These are phyloP conservation scores for Flaveria linearis DNA, from an alignment of 129 eudicot species.

Conservation along the genomic window DNA sequence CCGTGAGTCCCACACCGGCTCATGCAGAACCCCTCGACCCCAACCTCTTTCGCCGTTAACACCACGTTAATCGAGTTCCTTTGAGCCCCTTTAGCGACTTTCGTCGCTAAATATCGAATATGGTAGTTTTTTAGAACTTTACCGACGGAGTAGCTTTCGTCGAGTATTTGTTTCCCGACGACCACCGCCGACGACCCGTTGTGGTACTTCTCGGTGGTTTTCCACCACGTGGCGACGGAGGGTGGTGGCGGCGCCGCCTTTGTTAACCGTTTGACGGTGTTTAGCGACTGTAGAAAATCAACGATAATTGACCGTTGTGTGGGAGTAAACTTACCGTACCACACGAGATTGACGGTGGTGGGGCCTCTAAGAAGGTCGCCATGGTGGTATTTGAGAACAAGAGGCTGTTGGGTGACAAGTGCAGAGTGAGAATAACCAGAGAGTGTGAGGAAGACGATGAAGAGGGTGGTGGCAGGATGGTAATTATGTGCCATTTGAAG, in stretches of 20 bases:
- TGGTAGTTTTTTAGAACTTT: slow-evolving; percentile 53
- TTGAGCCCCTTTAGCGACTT: slow-evolving; percentile 9
- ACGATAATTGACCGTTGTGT: slow-evolving; percentile 57
- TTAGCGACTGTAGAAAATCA: slow-evolving; percentile 58
- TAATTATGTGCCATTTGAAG: slow-evolving; percentile 41
- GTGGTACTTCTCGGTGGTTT: slow-evolving; percentile 58
- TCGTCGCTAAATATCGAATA: slow-evolving; percentile 42
- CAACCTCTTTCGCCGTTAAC: slow-evolving; percentile 66
- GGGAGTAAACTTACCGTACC: slow-evolving; percentile 81
- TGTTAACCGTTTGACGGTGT: slow-evolving; percentile 9
- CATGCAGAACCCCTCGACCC: slow-evolving; percentile 64
- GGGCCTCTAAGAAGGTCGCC: slow-evolving; percentile 65
- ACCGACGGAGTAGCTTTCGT: slow-evolving; percentile 58
- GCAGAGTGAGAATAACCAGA: slow-evolving; percentile 37
- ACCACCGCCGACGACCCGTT: slow-evolving; percentile 50
- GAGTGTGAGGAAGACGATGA: slow-evolving; percentile 30
- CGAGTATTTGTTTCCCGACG: slow-evolving; percentile 60
- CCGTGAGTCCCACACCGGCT: slow-evolving; percentile 76
- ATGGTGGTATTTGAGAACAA: slow-evolving; percentile 62
- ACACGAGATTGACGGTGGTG: slow-evolving; percentile 61
- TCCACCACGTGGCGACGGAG: slow-evolving; percentile 65
- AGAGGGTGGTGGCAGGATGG: slow-evolving; percentile 37
- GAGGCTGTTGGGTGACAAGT: slow-evolving; percentile 52
- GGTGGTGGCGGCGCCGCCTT: slow-evolving; percentile 33
- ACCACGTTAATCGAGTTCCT: slow-evolving; percentile 51